Base-by-base conservation (phyloP, 2,329 filamentous ascomycete genomes). In the Fusarium sulawesiense region DNA sequence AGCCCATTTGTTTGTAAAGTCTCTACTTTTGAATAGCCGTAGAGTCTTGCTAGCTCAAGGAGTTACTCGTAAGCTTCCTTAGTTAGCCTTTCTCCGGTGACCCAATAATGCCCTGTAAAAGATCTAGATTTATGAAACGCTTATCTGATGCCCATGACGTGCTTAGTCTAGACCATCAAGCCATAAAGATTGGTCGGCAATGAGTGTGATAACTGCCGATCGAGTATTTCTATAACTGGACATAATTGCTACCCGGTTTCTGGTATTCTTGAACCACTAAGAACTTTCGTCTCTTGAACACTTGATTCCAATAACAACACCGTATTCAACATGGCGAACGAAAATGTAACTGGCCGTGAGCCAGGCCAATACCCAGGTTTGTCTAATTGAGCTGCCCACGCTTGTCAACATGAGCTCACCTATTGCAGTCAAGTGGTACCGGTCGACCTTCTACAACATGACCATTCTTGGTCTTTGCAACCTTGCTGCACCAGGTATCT, bases 391-490 rank as follows among this genome's bases (percentile, higher is more conserved):
- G 7, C 20, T n/a, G 8, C 14, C 30, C 30, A 14, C 6, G 4
- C 25, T 34, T n/a, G 6, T n/a, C 11, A 34, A 50, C 47, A 50
- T n/a, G 7, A 25, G 30, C 47, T 50, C 2, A 50, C 14, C 16
- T n/a, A n/a, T 25, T 2, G 2, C 29, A 88, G 87, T 87, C 21
- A 88, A 85, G 84, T 92, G 91, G 91, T 87, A 92, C 75, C 87
- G 89, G 27, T 91, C 89, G 2, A 92, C 91, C 0, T 90, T 91
- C 71, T 93, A 88, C 81, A 93, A 93, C 80, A 89, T 91, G 54
- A 86, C 89, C 32, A 87, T 93, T 41, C 85, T 93, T 3, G 91
- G 91, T 1, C 78, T 93, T 12, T 92, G 89, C 79, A 92, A 91
- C 74, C 87, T 93, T 66, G 83, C 89, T 2, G 90, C 91, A 0